Evolutionary conservation across 371 early-diverging fungal species (phyloP), one percentile per base, ranked within the genome.

Genomic region (Nosema muscidifuracis): DNA sequence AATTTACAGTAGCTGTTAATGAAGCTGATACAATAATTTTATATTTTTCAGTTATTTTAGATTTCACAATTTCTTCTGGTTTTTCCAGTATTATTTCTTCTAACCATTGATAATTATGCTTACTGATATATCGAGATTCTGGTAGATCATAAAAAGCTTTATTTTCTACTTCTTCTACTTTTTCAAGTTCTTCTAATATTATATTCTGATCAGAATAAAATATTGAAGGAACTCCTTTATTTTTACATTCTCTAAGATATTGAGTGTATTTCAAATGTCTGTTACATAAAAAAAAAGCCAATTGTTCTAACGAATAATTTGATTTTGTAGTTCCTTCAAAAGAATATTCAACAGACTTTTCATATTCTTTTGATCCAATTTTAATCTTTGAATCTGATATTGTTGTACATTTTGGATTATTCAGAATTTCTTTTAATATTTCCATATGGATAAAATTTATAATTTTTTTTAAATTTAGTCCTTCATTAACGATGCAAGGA

Each of bases 191-290:
- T 33, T 72, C 65, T n/a, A 72, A 26, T 20, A 72, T 56, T 38
- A 58, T 72, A 30, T 57, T 72, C 33, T 65, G 73, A 65, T 72
- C 73, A 4, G 61, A 47, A 36, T 72, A 72, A 33, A 44, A 58
- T 30, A 72, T 65, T 28, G 53, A 43, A 7, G 33, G 34, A 30
- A 72, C 40, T 18, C 61, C 61, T 9, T 56, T 50, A 20, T 55
- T 61, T 38, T 40, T 56, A 28, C 73, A 72, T 44, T 65, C 22
- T 18, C 34, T 55, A 31, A 72, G 34, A 58, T 72, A 72, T 40
- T 38, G 24, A 13, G 73, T 65, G 30, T 72, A 65, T 26, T 42
- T 33, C n/a, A 65, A 26, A 22, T 63, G 26, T 28, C 22, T 64
- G 55, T 72, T 72, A 40, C 50, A 22, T 16, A 72, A 22, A 24